Evolutionary conservation across 805 yeast genomes (phyloP).

Genomic region (Candida easanensis): DNA sequence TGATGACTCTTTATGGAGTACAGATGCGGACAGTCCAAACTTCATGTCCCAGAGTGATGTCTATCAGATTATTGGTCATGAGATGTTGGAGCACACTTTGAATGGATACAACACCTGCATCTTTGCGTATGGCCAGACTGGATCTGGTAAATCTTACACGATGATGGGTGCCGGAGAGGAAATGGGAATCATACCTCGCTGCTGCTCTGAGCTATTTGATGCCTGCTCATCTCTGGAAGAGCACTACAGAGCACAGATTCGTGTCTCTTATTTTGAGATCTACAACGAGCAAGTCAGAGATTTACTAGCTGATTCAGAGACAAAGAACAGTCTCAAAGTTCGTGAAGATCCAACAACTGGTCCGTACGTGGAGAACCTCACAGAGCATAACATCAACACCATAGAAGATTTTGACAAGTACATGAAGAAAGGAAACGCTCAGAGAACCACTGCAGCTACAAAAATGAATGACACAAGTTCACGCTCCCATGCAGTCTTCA

Average conservation of each 20-base stretch:
- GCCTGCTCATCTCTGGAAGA: constrained; percentile 33
- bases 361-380: constrained; percentile 68
- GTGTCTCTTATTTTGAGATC: constrained; percentile 67
- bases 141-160: constrained; percentile 80
- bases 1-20: constrained; percentile 53
- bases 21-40: constrained; percentile 25
- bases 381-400: constrained; percentile 48
- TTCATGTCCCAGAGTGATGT: constrained; percentile 49
- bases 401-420: constrained; percentile 46
- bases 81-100: constrained; percentile 57
- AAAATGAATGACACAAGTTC: constrained; percentile 70
- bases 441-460: constrained; percentile 70
- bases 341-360: constrained; percentile 67
- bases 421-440: constrained; percentile 48
- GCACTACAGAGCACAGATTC: constrained; percentile 39
- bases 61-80: constrained; percentile 54
- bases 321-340: constrained; percentile 33
- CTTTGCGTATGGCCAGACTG: constrained; percentile 82
- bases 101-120: constrained; percentile 74
- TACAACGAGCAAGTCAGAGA: constrained; percentile 78
- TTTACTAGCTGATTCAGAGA: constrained; percentile 34
- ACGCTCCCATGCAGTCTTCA: constrained; percentile 78
- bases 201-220: constrained; percentile 52
- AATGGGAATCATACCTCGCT: constrained; percentile 65
- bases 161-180: constrained; percentile 60